Evolutionary conservation across 805 yeast species (phyloP), one percentile per base, ranked within the genome.

Genomic region (Cyberlindnera suaveolens): DNA sequence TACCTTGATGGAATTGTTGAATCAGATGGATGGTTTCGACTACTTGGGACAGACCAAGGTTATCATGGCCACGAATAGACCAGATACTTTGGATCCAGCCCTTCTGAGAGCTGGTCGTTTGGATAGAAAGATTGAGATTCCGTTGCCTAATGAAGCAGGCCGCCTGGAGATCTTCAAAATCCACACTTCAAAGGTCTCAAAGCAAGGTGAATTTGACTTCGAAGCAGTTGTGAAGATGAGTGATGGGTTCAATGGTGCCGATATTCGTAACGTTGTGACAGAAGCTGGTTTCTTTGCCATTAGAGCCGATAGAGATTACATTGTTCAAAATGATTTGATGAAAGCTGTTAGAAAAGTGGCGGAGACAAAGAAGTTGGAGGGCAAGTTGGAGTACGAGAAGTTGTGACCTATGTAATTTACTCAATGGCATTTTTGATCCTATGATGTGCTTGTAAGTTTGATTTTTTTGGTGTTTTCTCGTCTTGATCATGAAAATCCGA

Each of bases 21-120:
- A 91, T 62, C 98, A 93, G 68, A 90, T 91, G 98, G 99, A 91
- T 65, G 99, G 99, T 47, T 91, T 91, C 64, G 98, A 91, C 64
- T 85, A 88, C 45, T 74, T 91, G 58, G 99, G 99, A 23, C 96
- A 89, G 66, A 91, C 99, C 2, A 91, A 91, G 69, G 89, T 91
- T 41, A 91, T 91, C 58, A 91, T 91, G 99, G 99, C 99, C 30
- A 91, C 99, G n/a, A 91, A 91, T 66, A 80, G 99, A 68, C 99
- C 99, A 10, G 99, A 91, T 62, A 93, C 98, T 11, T 74, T 91
- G 52, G 99, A 91, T 66, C 99, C 99, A 13, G 99, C 99, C 4
- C 74, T 91, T 55, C 75, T 91, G 56, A 85, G 99, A 72, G 96
- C 99, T 2, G 99, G 99, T 53, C 82, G 99, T 71, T 78, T 91